Evolutionary conservation across 306 rosid genomes (phyloP).

Genomic region (Citrullus colocynthis): DNA sequence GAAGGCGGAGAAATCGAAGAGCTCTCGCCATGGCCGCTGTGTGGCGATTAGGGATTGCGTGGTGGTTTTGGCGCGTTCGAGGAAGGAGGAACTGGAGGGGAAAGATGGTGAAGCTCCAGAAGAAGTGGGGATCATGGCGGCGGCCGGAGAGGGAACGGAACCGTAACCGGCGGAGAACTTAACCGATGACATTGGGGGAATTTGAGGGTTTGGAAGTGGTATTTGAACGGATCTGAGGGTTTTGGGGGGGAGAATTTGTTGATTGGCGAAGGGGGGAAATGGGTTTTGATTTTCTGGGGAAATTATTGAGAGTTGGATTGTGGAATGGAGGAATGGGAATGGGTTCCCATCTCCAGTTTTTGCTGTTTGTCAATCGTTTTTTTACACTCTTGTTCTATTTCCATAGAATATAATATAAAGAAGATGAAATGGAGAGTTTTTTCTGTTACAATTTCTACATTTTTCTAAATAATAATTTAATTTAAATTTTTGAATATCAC

Average conservation of each 20-base stretch:
- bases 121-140: slow-evolving; percentile 8
- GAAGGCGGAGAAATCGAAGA: slow-evolving; percentile 20
- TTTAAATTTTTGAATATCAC: too few relatives aligned
- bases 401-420: background rate
- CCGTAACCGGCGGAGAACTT: slow-evolving; percentile 19
- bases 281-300: background rate
- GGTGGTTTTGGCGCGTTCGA: slow-evolving; percentile 17
- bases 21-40: slow-evolving; percentile 36
- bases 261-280: background rate
- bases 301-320: background rate
- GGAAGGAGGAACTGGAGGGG: slow-evolving; percentile 15
- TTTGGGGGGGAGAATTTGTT: background rate
- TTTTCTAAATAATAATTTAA: background rate
- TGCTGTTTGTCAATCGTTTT: background rate
- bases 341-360: background rate
- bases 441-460: background rate
- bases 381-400: background rate
- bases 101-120: background rate
- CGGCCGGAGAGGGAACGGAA: background rate
- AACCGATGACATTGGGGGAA: background rate
- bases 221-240: background rate
- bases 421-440: background rate
- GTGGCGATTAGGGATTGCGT: slow-evolving; percentile 22
- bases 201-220: background rate
- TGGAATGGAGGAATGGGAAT: background rate